Evolutionary conservation across 768 basidiomycete genomes (phyloP).

Genomic region (Solioccasus polychromus): DNA sequence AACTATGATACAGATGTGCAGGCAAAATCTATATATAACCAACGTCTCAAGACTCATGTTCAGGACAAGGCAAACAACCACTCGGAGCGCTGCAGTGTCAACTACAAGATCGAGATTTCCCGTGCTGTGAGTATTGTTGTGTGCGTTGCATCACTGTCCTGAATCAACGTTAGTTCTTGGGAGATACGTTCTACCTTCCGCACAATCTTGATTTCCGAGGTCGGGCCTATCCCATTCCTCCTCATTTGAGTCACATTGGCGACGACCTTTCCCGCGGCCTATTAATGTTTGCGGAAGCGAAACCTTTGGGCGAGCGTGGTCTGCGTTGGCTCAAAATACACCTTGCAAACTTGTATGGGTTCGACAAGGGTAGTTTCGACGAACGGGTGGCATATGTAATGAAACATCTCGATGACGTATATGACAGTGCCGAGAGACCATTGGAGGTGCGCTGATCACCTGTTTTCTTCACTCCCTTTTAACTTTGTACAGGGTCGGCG

Average conservation of each 20-base stretch:
- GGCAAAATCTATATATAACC: slow-evolving; percentile 52
- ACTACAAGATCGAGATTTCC: slow-evolving; percentile 97
- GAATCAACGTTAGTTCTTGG: slow-evolving; percentile 59
- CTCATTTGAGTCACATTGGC: slow-evolving; percentile 93
- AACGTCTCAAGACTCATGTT: slow-evolving; percentile 51
- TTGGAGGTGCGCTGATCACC: slow-evolving; percentile 51
- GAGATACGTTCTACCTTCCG: slow-evolving; percentile 86
- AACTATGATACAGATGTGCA: slow-evolving; percentile 51
- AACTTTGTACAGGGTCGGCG: slow-evolving; percentile 49
- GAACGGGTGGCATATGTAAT: slow-evolving; percentile 83
- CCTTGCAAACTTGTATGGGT: slow-evolving; percentile 88
- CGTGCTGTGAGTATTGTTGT: slow-evolving; percentile 59
- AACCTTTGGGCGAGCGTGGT: slow-evolving; percentile 79
- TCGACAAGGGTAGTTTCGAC: slow-evolving; percentile 91
- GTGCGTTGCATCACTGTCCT: background rate
- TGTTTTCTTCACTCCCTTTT: background rate
- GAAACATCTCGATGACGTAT: slow-evolving; percentile 70
- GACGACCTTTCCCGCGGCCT: slow-evolving; percentile 91
- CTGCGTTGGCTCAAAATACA: slow-evolving; percentile 96
- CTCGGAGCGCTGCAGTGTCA: slow-evolving; percentile 87
- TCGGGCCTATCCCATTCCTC: slow-evolving; percentile 94
- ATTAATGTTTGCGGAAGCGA: slow-evolving; percentile 75
- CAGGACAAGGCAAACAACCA: slow-evolving; percentile 77
- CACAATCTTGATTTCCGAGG: slow-evolving; percentile 98
- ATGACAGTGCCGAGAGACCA: slow-evolving; percentile 80